Percentiles rank a stretch among this genome's conserved stretches.
phyloP scores from a whole-genome alignment of 73 alveolate species.

The Breviolum minutum region DNA sequence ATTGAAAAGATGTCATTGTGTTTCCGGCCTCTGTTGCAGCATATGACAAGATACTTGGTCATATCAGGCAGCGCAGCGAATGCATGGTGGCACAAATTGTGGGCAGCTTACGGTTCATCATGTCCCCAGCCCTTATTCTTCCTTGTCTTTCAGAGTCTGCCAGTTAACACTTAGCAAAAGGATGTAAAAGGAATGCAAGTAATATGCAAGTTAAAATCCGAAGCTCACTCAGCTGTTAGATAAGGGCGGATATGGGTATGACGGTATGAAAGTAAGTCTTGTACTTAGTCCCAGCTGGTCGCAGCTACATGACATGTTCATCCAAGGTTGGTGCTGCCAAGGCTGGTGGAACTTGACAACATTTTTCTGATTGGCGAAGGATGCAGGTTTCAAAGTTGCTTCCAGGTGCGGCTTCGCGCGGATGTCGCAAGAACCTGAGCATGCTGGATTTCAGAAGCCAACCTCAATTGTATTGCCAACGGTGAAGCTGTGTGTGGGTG shows the following conservation, averaged over 20 bases:
- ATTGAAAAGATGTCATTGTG: too few relatives aligned
- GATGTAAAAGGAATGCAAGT: too few relatives aligned
- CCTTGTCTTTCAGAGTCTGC: too few relatives aligned
- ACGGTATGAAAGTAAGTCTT: too few relatives aligned
- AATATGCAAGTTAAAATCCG: too few relatives aligned
- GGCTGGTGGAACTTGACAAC: neutral
- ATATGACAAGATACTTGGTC: neutral
- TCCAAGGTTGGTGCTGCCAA: constrained; percentile 83
- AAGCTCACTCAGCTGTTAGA: too few relatives aligned
- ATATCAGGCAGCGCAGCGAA: constrained; percentile 60
- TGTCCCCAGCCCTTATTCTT: neutral
- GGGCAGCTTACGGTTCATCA: neutral
- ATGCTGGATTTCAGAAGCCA: neutral
- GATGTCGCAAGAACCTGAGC: constrained; percentile 10
- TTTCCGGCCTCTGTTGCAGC: too few relatives aligned
- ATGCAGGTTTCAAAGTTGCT: neutral
- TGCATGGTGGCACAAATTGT: constrained; percentile 66
- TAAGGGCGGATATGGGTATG: too few relatives aligned
- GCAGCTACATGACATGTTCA: neutral
- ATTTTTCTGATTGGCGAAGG: neutral
- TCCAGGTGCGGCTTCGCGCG: constrained; percentile 49
- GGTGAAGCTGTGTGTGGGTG: too few relatives aligned
- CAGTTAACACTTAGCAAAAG: too few relatives aligned
- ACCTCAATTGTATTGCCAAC: too few relatives aligned
- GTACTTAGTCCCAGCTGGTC: neutral